Percentiles rank a stretch among this genome's conserved stretches.
These are phyloP conservation scores for Gnomoniopsis smithogilvyi DNA, from an alignment of 2,329 filamentous ascomycete species.

Conservation along the genomic window DNA sequence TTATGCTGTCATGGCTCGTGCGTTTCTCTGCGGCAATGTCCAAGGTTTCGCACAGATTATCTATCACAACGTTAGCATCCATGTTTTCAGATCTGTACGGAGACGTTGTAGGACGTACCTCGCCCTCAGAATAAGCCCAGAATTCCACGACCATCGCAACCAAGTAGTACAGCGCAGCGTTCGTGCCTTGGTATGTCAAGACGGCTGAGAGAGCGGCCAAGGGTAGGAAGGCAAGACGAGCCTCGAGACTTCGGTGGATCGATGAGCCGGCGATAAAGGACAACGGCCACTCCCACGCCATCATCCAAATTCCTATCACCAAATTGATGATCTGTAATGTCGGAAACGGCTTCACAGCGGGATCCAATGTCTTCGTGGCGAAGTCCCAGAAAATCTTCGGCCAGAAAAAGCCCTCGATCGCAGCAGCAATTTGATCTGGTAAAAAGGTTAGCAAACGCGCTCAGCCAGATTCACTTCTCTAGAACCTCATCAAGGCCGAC, in stretches of 20 bases:
- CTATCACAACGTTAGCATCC: conserved; percentile 34
- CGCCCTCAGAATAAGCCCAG: conserved; percentile 95
- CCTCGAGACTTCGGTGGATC: conserved; percentile 84
- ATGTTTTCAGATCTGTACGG: too few species aligned
- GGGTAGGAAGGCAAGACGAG: conserved; percentile 78
- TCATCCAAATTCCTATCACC: conserved; percentile 70
- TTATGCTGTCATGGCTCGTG: conserved; percentile 19
- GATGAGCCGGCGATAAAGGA: conserved; percentile 70
- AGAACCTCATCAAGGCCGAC: conserved; percentile 23
- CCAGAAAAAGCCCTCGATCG: conserved; percentile 91
- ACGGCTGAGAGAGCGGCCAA: conserved; percentile 70
- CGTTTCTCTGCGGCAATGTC: conserved; percentile 60
- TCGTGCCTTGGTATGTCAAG: conserved; percentile 88
- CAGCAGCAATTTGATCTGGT: conserved; percentile 80
- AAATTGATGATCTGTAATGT: conserved; percentile 88
- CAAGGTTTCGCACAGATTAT: conserved; percentile 67
- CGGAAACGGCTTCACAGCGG: conserved; percentile 81
- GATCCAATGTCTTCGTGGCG: conserved; percentile 83
- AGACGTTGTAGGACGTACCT: too few species aligned
- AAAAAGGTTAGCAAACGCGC: conserved; percentile 9
- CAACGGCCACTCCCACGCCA: conserved; percentile 91
- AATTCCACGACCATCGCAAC: conserved; percentile 87
- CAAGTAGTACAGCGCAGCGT: conserved; percentile 87
- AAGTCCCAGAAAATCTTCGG: conserved; percentile 99
- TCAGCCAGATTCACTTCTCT: not conserved